A percentile compares a stretch with the other conserved stretches of the same genome.
Conservation (phyloP, 345 rosid species). For the Clarkia xantiana region DNA sequence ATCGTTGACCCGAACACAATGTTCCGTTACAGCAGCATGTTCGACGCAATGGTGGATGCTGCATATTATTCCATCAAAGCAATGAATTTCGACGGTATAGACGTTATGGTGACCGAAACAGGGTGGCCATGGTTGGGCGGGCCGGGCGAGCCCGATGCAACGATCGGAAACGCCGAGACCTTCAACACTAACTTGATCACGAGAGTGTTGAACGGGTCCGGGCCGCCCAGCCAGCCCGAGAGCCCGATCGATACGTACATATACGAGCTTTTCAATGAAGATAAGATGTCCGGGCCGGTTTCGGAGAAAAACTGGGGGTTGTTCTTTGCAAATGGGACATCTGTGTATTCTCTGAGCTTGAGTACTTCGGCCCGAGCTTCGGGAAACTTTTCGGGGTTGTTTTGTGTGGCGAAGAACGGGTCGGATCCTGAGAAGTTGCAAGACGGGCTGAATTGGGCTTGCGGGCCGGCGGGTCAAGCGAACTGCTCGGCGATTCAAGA, state of each 20-base stretch:
- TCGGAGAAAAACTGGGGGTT: slow-evolving; percentile 88
- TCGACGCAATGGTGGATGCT: slow-evolving; percentile 98
- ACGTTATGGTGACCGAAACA: slow-evolving; percentile 71
- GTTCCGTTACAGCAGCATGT: slow-evolving; percentile 81
- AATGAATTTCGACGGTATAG: slow-evolving; percentile 51
- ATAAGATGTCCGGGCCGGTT: slow-evolving; percentile 54
- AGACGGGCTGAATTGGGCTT: slow-evolving; percentile 84
- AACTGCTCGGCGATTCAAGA: slow-evolving; percentile 56
- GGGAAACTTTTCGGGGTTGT: slow-evolving; percentile 36
- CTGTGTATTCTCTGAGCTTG: slow-evolving; percentile 55
- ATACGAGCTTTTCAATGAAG: slow-evolving; percentile 88
- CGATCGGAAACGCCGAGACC: slow-evolving; percentile 51
- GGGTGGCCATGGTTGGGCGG: slow-evolving; percentile 99
- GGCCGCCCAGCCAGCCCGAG: slow-evolving; percentile 73
- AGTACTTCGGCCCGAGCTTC: slow-evolving; percentile 14
- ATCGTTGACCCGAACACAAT: slow-evolving; percentile 97
- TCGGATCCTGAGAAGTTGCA: slow-evolving; percentile 57
- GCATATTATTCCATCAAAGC: slow-evolving; percentile 78
- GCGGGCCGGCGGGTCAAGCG: slow-evolving; percentile 85
- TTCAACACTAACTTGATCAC: slow-evolving; percentile 59
- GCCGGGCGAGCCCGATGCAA: slow-evolving; percentile 64
- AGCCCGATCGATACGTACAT: slow-evolving; percentile 62
- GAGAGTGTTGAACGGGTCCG: slow-evolving; percentile 65
- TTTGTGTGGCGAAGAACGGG: slow-evolving; percentile 67
- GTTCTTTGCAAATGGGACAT: slow-evolving; percentile 55